Base-by-base conservation (phyloP, 176 grass and related monocot genomes). In the Carex parvula region DNA sequence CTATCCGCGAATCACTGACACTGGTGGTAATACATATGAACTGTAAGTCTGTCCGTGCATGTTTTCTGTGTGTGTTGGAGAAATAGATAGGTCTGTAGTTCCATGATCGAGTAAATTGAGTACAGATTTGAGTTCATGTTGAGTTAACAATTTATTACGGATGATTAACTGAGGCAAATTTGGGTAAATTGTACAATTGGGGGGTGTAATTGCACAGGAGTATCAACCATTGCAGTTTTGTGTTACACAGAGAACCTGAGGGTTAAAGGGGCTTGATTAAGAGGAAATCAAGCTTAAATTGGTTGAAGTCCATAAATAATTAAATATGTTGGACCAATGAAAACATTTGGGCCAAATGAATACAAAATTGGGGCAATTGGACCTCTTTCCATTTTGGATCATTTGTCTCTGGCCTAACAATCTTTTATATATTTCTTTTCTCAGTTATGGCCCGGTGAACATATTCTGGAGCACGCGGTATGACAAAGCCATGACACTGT, bases 381-480 rank as follows among this genome's bases (percentile, higher is more conserved):
- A 9, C 39, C 75, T 69, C 48, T 68, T 32, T 83, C 46, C 29
- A 46, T 83, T 64, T 54, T 48, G 3, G 48, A 83, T 65, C 26
- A 64, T 54, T 29, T 68, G 67, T 83, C n/a, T 66, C 41, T 65
- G 60, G 48, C 15, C 58, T 62, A 46, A 81, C 33, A 61, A 41
- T 0, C 10, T 50, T 52, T 58, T 41, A 57, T 13, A 13, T 55
- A 16, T 69, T 81, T 72, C 74, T 29, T 60, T 86, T 39, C 80
- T 64, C 90, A 99, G 93, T 87, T 99, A 95, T 95, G 97, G 97
- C 61, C 97, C 97, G 18, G 97, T 99, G 48, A 99, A 99, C 88
- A 88, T 99, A 85, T 99, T 99, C 79, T 99, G 96, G 97, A 99
- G 91, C 87, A 99, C 93, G 39, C 85, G 97, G 32, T 99, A 94